Base-by-base conservation (phyloP, 192 early-diverging fungal species). In the Helicostylum pulchrum region DNA sequence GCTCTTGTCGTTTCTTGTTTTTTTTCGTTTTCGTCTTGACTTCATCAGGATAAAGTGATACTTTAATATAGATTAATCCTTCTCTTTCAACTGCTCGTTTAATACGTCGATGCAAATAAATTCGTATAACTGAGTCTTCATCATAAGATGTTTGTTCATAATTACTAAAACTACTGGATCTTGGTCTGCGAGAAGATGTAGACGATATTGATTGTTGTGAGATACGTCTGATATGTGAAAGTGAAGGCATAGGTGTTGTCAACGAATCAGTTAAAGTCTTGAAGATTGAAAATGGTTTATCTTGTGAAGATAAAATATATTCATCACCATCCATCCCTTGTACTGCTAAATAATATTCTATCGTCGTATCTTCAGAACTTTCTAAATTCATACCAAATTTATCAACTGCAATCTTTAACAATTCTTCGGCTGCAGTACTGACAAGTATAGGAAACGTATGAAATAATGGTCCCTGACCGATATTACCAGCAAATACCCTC, bases 401-500 rank as follows among this genome's bases (percentile, higher is more conserved):
- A 26, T 68, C 61, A 12, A 85, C 64, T 0, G 83, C 74, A 39
- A 76, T 71, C 34, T 78, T 67, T 1, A 80, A 77, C 9, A 85
- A 70, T 32, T 79, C 80, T 0, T 66, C 57, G 0, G 80, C 73
- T 4, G 69, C 72, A 7, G 77, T 80, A 1, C 62, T 49, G 10
- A 61, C 42, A n/a, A 20, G 64, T 9, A 85, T 71, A 36, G 75
- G 60, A 10, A 80, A 72, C 15, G 75, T 76, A 62, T 82, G 80
- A 53, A 76, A 82, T 3, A 72, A 70, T 4, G 71, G 69, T 11
- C 75, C 77, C 65, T 75, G 71, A 15, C 74, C 73, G 20, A 82
- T 78, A 42, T 85, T 81, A 20, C 83, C 83, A 0, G 79, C 70
- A 68, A 78, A 80, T 8, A 85, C 75, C 1, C 77, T 78, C 48